Conservation (phyloP, 1,139 yeast species). For the Kluyveromyces sp. region DNA sequence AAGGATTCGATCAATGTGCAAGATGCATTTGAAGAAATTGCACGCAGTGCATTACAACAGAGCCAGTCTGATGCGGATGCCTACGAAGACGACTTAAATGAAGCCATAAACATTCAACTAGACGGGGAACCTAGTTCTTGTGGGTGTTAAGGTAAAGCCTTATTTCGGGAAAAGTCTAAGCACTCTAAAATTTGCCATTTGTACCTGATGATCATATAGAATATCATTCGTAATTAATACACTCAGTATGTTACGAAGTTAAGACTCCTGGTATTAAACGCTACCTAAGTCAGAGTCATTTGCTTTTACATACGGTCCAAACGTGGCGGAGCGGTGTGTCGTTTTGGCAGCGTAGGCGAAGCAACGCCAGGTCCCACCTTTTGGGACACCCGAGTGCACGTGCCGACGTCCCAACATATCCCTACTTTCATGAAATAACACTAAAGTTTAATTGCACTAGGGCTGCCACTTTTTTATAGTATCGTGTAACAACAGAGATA, state of each 20-base stretch:
- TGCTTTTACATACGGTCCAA: no score
- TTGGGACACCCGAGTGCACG: no score
- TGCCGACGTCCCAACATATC: no score
- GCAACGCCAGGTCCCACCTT: no score
- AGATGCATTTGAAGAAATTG: slow-evolving; percentile 92
- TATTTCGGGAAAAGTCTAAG: not conserved
- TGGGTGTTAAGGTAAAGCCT: slow-evolving; percentile 46
- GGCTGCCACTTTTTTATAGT: not conserved
- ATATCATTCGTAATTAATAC: not conserved
- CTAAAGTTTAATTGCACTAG: not conserved
- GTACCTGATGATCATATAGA: not conserved
- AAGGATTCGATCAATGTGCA: slow-evolving; percentile 92
- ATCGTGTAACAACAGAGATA: not conserved
- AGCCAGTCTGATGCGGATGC: slow-evolving; percentile 85
- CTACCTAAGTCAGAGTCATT: no score
- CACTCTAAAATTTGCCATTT: not conserved
- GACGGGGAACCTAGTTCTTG: slow-evolving; percentile 76
- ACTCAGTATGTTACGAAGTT: not conserved
- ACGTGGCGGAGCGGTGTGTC: no score
- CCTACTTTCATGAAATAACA: no score
- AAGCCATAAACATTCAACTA: slow-evolving; percentile 89
- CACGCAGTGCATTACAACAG: slow-evolving; percentile 87
- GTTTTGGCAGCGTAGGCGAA: no score
- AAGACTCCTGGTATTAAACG: no score
- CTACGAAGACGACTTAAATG: slow-evolving; percentile 87